Conservation (phyloP, 202 grass and related monocot species). For the Setaria viridis region DNA sequence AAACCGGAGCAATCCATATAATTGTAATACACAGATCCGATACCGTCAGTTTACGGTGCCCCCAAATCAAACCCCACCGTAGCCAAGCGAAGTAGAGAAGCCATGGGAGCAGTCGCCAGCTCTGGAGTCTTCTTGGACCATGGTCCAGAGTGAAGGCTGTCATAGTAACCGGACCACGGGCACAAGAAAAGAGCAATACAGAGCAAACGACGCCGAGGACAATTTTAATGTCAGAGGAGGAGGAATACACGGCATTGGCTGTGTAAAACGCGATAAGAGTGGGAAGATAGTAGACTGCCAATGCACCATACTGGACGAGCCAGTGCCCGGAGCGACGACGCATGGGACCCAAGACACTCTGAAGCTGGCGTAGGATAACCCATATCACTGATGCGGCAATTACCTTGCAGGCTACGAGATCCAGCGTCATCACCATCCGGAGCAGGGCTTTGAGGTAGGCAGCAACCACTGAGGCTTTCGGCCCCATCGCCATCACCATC, state of each 20-base stretch:
- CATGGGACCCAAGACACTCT: neutral
- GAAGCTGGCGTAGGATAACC: neutral
- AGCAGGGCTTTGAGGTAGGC: neutral
- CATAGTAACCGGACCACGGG: neutral
- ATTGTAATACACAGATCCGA: too few relatives aligned
- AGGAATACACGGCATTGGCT: neutral
- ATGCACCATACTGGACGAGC: neutral
- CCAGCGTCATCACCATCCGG: neutral
- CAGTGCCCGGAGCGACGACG: neutral
- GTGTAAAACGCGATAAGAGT: neutral
- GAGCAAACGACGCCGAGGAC: neutral
- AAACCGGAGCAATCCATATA: neutral
- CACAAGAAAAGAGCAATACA: neutral
- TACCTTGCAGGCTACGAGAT: neutral
- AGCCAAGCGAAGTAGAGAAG: neutral
- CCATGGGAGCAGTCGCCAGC: neutral
- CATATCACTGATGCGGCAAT: neutral
- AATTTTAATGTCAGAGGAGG: neutral
- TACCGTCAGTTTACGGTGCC: neutral
- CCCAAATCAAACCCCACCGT: neutral
- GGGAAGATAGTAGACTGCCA: neutral
- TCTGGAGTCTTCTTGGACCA: neutral
- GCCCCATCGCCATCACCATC: neutral
- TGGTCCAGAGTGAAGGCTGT: neutral
- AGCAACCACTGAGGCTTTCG: neutral